These are phyloP conservation scores for Thielaviopsis euricoi DNA, from an alignment of 2,329 filamentous ascomycete species.

Conservation along the genomic window DNA sequence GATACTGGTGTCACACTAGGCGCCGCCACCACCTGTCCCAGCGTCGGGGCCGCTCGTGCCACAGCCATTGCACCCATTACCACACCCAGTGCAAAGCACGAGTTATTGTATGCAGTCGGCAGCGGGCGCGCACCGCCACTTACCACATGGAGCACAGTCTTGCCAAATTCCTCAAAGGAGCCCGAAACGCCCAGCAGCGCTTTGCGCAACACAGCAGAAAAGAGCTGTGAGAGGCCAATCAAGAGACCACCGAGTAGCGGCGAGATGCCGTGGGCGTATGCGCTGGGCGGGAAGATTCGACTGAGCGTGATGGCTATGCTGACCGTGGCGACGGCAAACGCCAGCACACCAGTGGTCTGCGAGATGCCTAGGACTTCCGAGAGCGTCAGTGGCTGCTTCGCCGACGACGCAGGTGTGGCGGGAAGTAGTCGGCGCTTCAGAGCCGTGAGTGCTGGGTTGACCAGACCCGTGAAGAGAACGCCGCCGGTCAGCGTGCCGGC, in stretches of 20 bases:
- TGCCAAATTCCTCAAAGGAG: conserved; percentile 44
- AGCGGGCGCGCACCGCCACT: conserved; percentile 16
- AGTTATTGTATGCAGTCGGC: conserved; percentile 24
- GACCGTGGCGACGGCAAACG: conserved; percentile 27
- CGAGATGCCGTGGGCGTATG: conserved; percentile 21
- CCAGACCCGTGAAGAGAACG: conserved; percentile 30
- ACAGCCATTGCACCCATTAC: conserved; percentile 28
- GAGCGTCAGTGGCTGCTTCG: conserved; percentile 18
- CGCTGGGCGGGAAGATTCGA: conserved; percentile 19
- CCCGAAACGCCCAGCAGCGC: conserved; percentile 43
- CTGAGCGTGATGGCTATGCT: conserved; percentile 22
- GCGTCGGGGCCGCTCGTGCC: conserved; percentile 14
- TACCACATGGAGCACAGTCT: conserved; percentile 31
- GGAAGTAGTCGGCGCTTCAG: neutral
- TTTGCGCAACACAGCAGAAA: conserved; percentile 35
- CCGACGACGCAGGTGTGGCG: conserved; percentile 12
- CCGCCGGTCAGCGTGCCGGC: conserved; percentile 39
- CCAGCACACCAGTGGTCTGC: conserved; percentile 21
- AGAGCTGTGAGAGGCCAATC: conserved; percentile 40
- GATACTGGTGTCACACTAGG: conserved; percentile 20
- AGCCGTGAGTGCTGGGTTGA: conserved; percentile 19
- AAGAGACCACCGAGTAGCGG: conserved; percentile 39
- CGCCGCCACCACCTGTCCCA: conserved; percentile 15
- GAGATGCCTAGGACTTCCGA: conserved; percentile 26
- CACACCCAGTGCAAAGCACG: conserved; percentile 37